Base-by-base conservation (phyloP, 495 filamentous ascomycete genomes). In the Tuber umbilicatum region DNA sequence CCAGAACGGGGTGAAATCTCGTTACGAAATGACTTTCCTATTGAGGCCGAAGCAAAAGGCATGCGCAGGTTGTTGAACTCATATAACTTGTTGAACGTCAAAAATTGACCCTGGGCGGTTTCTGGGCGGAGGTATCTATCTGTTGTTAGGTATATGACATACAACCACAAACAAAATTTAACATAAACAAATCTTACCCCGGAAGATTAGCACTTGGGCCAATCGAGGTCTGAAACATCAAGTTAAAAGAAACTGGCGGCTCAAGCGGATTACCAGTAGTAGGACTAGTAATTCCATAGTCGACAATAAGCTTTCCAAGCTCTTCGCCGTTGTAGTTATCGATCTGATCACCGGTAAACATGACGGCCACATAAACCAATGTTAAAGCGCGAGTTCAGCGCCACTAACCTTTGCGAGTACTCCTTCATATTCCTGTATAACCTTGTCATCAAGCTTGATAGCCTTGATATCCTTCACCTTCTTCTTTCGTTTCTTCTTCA, bases 11-110 rank as follows among this genome's bases (percentile, higher is more conserved):
- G 91, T 0, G 91, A 92, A 76, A 94, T 93, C 79, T 94, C 91
- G 79, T 94, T 93, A 75, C 91, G 87, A 86, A 91, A 93, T 6
- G 91, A 92, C 82, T 90, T 90, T 81, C 91, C 91, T 78, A 94
- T 91, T 12, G 88, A 92, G 14, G 91, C 91, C 17, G 90, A 92
- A 9, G 91, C 91, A 78, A 94, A 93, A 7, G 91, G 91, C 88
- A 93, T 92, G 50, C 85, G 81, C 71, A 88, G 85, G 75, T 91
- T 88, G 83, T 92, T 93, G 85, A 88, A 93, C 73, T 93, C 91
- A n/a, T 93, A 86, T 5, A 94, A 87, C 84, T 93, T 93, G 42
- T 84, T 85, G 82, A 93, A 94, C 78, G 90, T 91, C 55, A 92
- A 82, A 83, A 92, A 92, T 83, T 93, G 91, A 64, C 90, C 91